Conservation (phyloP, 2,329 filamentous ascomycete genomes). For the Verticillium isaacii region DNA sequence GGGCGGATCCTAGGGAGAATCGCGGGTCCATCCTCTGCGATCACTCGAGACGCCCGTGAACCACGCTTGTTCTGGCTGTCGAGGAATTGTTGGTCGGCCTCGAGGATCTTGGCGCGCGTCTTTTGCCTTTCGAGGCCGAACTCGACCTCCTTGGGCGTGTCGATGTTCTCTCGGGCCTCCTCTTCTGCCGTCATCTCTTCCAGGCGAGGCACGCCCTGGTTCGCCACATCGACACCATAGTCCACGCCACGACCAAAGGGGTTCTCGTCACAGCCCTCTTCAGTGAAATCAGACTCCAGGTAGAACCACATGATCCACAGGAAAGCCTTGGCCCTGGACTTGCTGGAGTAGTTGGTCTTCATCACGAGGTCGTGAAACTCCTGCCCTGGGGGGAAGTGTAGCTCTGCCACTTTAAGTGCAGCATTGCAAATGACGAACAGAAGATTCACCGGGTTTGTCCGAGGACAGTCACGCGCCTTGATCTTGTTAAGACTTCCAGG, state of each 20-base stretch:
- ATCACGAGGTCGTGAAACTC: conserved; percentile 98
- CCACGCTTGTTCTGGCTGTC: conserved; percentile 57
- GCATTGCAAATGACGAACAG: conserved; percentile 92
- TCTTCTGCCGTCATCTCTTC: conserved; percentile 61
- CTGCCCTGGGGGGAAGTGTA: conserved; percentile 78
- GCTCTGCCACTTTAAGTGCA: conserved; percentile 84
- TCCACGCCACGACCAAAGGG: conserved; percentile 76
- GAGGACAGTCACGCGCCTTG: conserved; percentile 57
- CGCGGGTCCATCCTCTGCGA: conserved; percentile 49
- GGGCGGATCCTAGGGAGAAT: conserved; percentile 60
- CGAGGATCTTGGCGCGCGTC: conserved; percentile 69
- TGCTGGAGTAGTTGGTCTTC: conserved; percentile 77
- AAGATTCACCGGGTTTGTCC: conserved; percentile 95
- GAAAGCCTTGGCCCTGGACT: conserved; percentile 80
- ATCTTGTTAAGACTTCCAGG: conserved; percentile 81
- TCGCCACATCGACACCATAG: conserved; percentile 59
- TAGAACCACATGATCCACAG: conserved; percentile 99
- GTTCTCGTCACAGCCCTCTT: conserved; percentile 82
- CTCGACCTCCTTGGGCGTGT: conserved; percentile 62
- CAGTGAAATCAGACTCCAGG: conserved; percentile 89
- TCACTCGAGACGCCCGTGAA: conserved; percentile 28
- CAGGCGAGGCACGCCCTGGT: conserved; percentile 66
- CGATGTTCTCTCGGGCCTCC: conserved; percentile 66
- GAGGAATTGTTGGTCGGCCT: conserved; percentile 67
- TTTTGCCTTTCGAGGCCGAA: conserved; percentile 71